These are phyloP conservation scores for Brettanomyces sp. DNA, from an alignment of 805 yeast genomes.

Conservation along the genomic window DNA sequence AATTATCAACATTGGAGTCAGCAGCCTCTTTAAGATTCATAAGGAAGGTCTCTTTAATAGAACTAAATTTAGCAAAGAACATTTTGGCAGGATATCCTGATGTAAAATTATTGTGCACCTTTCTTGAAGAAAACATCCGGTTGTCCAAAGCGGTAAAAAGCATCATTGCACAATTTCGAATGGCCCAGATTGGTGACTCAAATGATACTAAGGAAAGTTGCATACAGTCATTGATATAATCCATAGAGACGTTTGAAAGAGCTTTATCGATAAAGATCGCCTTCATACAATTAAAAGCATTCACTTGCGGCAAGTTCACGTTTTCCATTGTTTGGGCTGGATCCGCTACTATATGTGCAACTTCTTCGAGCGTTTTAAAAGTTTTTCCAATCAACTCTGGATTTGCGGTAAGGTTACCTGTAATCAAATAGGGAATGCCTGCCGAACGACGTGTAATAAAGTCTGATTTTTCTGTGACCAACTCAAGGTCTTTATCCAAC, in stretches of 20 bases:
- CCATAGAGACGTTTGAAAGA: constrained; percentile 43
- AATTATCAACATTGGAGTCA: constrained; percentile 21
- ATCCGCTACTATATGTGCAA: constrained; percentile 44
- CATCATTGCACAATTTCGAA: constrained; percentile 91
- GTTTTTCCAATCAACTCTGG: constrained; percentile 39
- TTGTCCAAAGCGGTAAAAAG: constrained; percentile 77
- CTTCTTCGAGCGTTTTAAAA: constrained; percentile 38
- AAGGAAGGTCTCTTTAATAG: constrained; percentile 42
- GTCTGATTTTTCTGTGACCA: constrained; percentile 43
- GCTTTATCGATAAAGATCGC: constrained; percentile 65
- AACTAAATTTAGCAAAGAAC: constrained; percentile 60
- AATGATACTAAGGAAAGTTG: constrained; percentile 54
- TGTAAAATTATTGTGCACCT: constrained; percentile 21
- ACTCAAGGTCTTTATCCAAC: constrained; percentile 46
- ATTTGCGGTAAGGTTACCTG: constrained; percentile 58
- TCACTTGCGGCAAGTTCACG: constrained; percentile 82
- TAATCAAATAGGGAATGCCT: constrained; percentile 73
- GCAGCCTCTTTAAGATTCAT: constrained; percentile 28
- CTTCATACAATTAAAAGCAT: constrained; percentile 80
- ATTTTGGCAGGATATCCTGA: constrained; percentile 35
- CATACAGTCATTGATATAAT: constrained; percentile 48
- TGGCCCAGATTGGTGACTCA: constrained; percentile 66
- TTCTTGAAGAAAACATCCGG: constrained; percentile 61
- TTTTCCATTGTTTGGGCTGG: constrained; percentile 33
- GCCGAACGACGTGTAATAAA: constrained; percentile 85